phyloP scores from a whole-genome alignment of 2,329 filamentous ascomycete species.

The Talaromyces atroroseus region DNA sequence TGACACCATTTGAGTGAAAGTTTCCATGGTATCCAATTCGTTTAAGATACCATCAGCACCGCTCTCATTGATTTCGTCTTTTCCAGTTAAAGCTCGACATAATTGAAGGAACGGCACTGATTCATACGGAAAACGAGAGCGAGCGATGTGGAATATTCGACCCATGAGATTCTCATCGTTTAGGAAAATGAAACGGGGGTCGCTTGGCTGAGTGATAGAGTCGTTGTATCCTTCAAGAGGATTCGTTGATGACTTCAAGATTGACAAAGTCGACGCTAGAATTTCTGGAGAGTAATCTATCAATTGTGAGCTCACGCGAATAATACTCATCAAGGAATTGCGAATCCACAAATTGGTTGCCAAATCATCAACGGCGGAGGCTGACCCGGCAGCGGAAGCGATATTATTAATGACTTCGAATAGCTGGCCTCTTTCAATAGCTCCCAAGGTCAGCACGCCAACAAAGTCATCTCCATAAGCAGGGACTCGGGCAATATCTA shows the following conservation, averaged over 20 bases:
- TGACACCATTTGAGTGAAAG: constrained; percentile 73
- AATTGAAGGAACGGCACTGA: constrained; percentile 70
- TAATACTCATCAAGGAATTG: constrained; percentile 61
- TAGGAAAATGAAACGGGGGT: constrained; percentile 50
- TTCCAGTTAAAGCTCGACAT: constrained; percentile 58
- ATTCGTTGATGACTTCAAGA: constrained; percentile 48
- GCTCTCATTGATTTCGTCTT: constrained; percentile 39
- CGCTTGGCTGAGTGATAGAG: constrained; percentile 20
- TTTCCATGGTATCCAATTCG: constrained; percentile 64
- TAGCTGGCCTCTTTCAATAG: constrained; percentile 43
- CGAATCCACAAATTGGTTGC: constrained; percentile 60
- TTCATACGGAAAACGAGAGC: constrained; percentile 79
- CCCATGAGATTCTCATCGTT: constrained; percentile 54
- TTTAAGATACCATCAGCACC: constrained; percentile 52
- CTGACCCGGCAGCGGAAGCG: constrained; percentile 39
- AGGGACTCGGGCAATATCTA: constrained; percentile 40
- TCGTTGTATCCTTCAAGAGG: constrained; percentile 17
- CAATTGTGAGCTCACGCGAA: constrained; percentile 61
- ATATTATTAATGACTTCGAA: constrained; percentile 46
- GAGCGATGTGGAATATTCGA: constrained; percentile 60
- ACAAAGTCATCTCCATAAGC: constrained; percentile 44
- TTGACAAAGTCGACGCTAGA: constrained; percentile 59
- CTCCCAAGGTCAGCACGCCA: constrained; percentile 41
- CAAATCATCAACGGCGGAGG: constrained; percentile 46
- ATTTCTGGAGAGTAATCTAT: constrained; percentile 70